phyloP scores from a whole-genome alignment of 148 eudicot species.

The Rhododendron griersonianum region DNA sequence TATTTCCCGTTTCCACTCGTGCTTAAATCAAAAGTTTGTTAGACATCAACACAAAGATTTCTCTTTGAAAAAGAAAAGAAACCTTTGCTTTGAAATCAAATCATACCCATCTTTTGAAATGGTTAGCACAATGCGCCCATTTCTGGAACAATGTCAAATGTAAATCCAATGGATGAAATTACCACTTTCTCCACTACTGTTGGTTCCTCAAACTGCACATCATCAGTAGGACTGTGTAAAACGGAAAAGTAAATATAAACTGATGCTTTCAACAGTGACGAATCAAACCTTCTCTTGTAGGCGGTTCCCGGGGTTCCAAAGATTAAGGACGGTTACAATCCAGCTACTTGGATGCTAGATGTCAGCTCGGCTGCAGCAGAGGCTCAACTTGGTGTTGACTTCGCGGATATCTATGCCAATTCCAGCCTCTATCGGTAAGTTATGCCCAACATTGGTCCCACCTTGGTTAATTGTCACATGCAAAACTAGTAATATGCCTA shows the following conservation, averaged over 20 bases:
- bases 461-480: neutral
- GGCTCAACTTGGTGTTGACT: constrained; percentile 36
- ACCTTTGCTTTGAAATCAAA: neutral
- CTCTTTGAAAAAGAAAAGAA: neutral
- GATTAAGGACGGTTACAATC: constrained; percentile 43
- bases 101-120: neutral
- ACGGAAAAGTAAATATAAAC: neutral
- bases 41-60: neutral
- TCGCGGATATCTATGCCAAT: constrained; percentile 39
- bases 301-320: constrained; percentile 37
- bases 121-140: neutral
- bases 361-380: constrained; percentile 35
- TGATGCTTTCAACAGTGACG: neutral
- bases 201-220: neutral
- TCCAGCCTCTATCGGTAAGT: constrained; percentile 34
- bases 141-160: neutral
- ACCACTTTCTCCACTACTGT: neutral
- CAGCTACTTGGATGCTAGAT: constrained; percentile 64
- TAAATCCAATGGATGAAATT: neutral
- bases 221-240: neutral
- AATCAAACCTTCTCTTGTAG: constrained; percentile 5
- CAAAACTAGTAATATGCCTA: neutral
- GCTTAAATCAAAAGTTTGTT: neutral
- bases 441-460: neutral
- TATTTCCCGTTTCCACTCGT: neutral